Percentiles rank a stretch among this genome's conserved stretches.
Evolutionary conservation across 176 grass and related monocot species (phyloP).

Genomic region (Urochloa ruziziensis): DNA sequence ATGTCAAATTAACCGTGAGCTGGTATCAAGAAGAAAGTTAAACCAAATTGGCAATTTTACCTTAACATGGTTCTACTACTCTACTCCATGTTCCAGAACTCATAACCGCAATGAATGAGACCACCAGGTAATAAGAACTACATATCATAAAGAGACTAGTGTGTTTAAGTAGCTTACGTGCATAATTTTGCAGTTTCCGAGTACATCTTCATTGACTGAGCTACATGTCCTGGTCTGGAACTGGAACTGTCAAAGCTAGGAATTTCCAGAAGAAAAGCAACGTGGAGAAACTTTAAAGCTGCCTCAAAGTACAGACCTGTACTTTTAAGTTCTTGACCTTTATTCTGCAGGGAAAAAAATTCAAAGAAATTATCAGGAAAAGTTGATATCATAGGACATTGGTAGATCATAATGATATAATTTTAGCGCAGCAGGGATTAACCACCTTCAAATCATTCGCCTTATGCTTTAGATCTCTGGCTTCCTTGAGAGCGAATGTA

Average conservation of each 20-base stretch:
- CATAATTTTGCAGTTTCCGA: slow-evolving; percentile 87
- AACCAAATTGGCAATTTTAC: background rate
- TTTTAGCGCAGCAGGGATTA: background rate
- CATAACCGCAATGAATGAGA: slow-evolving; percentile 2
- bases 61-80: background rate
- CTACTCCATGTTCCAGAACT: background rate
- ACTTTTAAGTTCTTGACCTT: slow-evolving; percentile 67
- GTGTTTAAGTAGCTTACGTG: slow-evolving; percentile 54
- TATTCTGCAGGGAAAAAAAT: slow-evolving; percentile 47
- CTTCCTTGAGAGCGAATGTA: slow-evolving; percentile 70
- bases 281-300: slow-evolving; percentile 87
- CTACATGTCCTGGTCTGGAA: slow-evolving; percentile 53
- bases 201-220: slow-evolving; percentile 72
- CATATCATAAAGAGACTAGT: slow-evolving; percentile 5
- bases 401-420: slow-evolving; percentile 32
- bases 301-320: slow-evolving; percentile 76
- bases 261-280: slow-evolving; percentile 71
- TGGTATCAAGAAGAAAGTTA: slow-evolving; percentile 16
- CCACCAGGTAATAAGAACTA: background rate
- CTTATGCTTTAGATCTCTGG: slow-evolving; percentile 76
- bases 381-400: background rate
- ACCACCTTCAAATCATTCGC: slow-evolving; percentile 81
- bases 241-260: slow-evolving; percentile 50
- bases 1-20: background rate
- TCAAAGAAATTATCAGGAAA: slow-evolving; percentile 32